phyloP scores from a whole-genome alignment of 306 rosid genomes.

The Corylus heterophylla region DNA sequence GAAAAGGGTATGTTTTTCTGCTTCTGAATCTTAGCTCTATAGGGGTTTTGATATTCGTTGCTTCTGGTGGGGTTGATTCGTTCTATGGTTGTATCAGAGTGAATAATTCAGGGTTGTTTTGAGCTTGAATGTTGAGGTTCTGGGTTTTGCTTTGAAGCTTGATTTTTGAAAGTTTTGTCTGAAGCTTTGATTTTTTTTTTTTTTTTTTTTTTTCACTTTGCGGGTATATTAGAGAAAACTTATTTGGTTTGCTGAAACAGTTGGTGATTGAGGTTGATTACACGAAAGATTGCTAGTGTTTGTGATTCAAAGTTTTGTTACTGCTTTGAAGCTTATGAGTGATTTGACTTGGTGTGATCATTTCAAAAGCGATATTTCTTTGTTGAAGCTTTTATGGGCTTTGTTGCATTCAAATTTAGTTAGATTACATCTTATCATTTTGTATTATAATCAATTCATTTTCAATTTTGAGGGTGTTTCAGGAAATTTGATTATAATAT shows the following conservation, averaged over 20 bases:
- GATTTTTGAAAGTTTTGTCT: not conserved
- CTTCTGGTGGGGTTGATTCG: constrained; percentile 25
- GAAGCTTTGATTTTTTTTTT: constrained; percentile 9
- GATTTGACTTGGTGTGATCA: constrained; percentile 40
- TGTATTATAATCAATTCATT: not conserved
- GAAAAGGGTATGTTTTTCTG: constrained; percentile 47
- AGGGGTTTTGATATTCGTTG: constrained; percentile 36
- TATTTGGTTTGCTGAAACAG: constrained; percentile 1
- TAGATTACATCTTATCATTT: not conserved
- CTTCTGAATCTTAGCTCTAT: constrained; percentile 34
- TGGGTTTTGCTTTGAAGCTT: too few species aligned
- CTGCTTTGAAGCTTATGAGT: constrained; percentile 34
- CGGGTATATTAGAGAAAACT: not conserved
- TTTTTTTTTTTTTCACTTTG: not conserved
- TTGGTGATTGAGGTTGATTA: constrained; percentile 18
- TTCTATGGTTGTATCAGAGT: constrained; percentile 9
- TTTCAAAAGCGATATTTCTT: constrained; percentile 16
- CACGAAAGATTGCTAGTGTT: constrained; percentile 7
- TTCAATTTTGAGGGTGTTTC: too few species aligned
- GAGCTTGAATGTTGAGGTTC: too few species aligned
- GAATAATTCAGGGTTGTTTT: constrained; percentile 3
- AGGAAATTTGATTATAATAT: too few species aligned
- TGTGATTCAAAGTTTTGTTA: constrained; percentile 27
- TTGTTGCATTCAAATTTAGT: not conserved
- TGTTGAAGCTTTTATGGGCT: constrained; percentile 7